Evolutionary conservation across 1,284 basidiomycete species (phyloP).

Genomic region (Bondarzewia mesenterica): DNA sequence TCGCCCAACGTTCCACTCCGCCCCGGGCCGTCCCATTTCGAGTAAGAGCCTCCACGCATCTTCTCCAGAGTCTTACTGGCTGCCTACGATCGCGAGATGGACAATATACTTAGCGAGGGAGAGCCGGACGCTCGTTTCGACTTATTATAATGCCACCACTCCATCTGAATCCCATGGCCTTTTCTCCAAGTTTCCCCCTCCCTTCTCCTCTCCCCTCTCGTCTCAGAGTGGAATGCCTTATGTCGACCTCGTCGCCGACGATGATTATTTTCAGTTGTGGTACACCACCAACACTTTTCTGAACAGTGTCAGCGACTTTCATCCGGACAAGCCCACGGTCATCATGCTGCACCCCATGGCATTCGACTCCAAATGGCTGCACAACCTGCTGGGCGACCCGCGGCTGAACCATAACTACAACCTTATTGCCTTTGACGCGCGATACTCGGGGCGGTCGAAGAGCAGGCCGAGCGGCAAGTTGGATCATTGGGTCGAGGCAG

Average conservation of each 20-base stretch:
- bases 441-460: constrained; percentile 49
- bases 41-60: no score
- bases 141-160: not conserved
- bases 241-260: constrained; percentile 53
- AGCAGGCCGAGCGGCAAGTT: constrained; percentile 45
- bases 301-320: constrained; percentile 56
- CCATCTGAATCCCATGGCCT: not conserved
- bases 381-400: constrained; percentile 57
- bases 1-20: no score
- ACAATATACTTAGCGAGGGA: no score
- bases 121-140: not conserved
- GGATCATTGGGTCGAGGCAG: constrained; percentile 70
- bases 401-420: constrained; percentile 52
- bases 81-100: no score
- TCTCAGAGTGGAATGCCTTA: constrained; percentile 50
- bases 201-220: not conserved
- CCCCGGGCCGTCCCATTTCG: not conserved
- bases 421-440: constrained; percentile 65
- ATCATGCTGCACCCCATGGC: constrained; percentile 61
- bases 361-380: constrained; percentile 63
- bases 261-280: constrained; percentile 64
- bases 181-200: not conserved
- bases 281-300: constrained; percentile 56
- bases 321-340: constrained; percentile 54
- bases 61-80: no score